Evolutionary conservation across 441 rosid species (phyloP), one percentile per base, ranked within the genome.

Genomic region (Macaranga tanarius): DNA sequence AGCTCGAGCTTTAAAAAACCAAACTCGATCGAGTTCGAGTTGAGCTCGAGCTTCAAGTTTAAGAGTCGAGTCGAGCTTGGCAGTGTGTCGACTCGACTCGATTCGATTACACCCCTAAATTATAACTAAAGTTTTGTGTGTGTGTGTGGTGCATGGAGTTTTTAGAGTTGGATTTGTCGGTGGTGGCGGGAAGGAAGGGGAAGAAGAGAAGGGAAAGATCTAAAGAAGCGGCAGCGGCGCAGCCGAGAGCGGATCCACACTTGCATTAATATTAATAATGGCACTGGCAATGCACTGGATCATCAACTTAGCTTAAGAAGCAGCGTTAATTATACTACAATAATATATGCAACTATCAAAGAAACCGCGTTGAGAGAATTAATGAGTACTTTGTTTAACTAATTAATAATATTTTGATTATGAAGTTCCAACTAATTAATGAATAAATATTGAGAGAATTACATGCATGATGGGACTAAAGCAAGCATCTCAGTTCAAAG

Each of bases 181-280:
- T 68, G 84, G 82, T 67, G 86, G 81, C 70, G 52, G 65, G 44
- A 69, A 61, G 61, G 63, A 52, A 28, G n/a, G 19, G 22, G 56
- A 31, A 1, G 13, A 52, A 12, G 22, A 19, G n/a, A 12, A 52
- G 15, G 20, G 34, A 62, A 62, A 45, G 65, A 74, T 73, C 64
- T 51, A 54, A 62, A 20, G 71, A 62, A 67, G 78, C 88, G 84
- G 20, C n/a, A 51, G 77, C 67, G 73, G 66, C 80, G 86, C 78
- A 77, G 84, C 70, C 76, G 79, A 77, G 79, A 57, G 19, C 85
- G 88, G 90, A 82, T 83, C 85, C 13, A 38, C 74, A 73, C n/a
- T n/a, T n/a, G n/a, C n/a, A n/a, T 73, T 75, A n/a, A 78, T 64
- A 56, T 34, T 34, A 34, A 34, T 34, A 34, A 34, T 34, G 7